A percentile compares a stretch with the other conserved stretches of the same genome.
phyloP scores from a whole-genome alignment of 2,329 filamentous ascomycete species.

The Aspergillus carbonarius region DNA sequence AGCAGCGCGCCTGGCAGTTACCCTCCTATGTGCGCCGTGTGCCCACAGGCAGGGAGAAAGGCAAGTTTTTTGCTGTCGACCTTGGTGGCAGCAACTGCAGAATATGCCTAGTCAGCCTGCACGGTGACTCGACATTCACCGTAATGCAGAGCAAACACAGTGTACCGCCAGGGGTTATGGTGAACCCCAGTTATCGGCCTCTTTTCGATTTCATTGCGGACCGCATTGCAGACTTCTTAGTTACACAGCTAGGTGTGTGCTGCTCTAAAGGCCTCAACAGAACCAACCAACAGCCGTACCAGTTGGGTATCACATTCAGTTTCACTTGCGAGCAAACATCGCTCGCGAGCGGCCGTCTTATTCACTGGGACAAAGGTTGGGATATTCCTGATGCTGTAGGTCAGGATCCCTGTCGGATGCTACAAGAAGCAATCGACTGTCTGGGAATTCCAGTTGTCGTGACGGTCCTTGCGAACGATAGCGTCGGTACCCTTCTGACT shows the following conservation, averaged over 20 bases:
- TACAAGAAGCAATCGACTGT: slow-evolving; percentile 23
- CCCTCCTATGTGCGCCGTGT: slow-evolving; percentile 18
- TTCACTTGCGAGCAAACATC: slow-evolving; percentile 22
- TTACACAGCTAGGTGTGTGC: neutral
- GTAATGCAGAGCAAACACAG: slow-evolving; percentile 15
- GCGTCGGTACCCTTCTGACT: slow-evolving; percentile 22
- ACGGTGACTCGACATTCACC: slow-evolving; percentile 21
- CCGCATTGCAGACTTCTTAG: slow-evolving; percentile 15
- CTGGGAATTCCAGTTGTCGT: slow-evolving; percentile 18
- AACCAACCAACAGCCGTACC: slow-evolving; percentile 3
- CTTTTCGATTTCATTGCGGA: slow-evolving; percentile 22
- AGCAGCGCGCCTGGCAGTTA: slow-evolving; percentile 19
- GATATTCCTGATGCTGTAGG: slow-evolving; percentile 23
- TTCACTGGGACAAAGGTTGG: slow-evolving; percentile 25
- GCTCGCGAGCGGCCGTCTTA: slow-evolving; percentile 16
- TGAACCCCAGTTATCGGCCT: slow-evolving; percentile 16
- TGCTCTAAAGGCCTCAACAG: too few species aligned
- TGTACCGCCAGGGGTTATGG: slow-evolving; percentile 18
- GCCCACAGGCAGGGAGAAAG: slow-evolving; percentile 19
- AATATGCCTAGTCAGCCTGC: slow-evolving; percentile 20
- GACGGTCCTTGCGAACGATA: slow-evolving; percentile 21
- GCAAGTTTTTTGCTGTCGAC: slow-evolving; percentile 21
- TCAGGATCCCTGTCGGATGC: slow-evolving; percentile 19
- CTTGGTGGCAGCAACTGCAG: slow-evolving; percentile 24
- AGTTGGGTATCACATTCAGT: slow-evolving; percentile 23